phyloP scores from a whole-genome alignment of 495 filamentous ascomycete species.

The Hypoxylon cercidicola region DNA sequence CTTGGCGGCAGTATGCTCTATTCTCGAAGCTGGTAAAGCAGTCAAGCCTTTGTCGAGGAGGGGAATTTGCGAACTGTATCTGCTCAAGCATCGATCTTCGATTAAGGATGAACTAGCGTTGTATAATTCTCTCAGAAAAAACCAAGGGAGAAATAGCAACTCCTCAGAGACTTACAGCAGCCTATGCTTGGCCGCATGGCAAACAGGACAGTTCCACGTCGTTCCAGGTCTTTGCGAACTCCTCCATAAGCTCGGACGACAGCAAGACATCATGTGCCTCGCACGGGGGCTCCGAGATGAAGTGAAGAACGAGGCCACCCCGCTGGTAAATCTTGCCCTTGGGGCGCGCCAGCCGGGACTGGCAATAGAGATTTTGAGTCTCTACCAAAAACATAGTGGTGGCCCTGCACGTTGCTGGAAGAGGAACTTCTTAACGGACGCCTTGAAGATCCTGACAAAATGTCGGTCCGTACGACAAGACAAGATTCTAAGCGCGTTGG shows the following conservation, averaged over 20 bases:
- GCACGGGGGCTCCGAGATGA: conserved; percentile 15
- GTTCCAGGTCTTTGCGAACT: conserved; percentile 26
- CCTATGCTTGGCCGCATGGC: conserved; percentile 20
- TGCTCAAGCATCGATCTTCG: conserved; percentile 25
- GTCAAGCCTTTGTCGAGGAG: conserved; percentile 14
- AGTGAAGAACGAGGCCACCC: conserved; percentile 5
- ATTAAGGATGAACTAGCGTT: neutral
- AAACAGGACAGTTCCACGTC: conserved; percentile 12
- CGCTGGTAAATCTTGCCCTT: conserved; percentile 32
- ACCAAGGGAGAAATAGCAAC: neutral
- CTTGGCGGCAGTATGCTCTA: conserved; percentile 15
- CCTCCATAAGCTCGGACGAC: conserved; percentile 27
- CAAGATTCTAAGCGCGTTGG: conserved; percentile 20
- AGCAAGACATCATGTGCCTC: conserved; percentile 29
- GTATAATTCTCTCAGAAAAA: neutral
- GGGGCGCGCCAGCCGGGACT: conserved; percentile 23
- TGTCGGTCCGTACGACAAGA: conserved; percentile 13
- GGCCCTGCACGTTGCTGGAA: conserved; percentile 20
- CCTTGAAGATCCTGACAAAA: conserved; percentile 25
- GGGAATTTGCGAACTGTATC: conserved; percentile 39
- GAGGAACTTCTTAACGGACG: conserved; percentile 16
- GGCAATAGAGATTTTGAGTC: conserved; percentile 37
- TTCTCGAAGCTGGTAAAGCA: conserved; percentile 31
- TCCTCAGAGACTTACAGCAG: conserved; percentile 10
- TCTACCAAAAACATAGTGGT: conserved; percentile 29